Conservation (phyloP, 352 stramenopile genomes). For the Aphanomyces invadans region DNA sequence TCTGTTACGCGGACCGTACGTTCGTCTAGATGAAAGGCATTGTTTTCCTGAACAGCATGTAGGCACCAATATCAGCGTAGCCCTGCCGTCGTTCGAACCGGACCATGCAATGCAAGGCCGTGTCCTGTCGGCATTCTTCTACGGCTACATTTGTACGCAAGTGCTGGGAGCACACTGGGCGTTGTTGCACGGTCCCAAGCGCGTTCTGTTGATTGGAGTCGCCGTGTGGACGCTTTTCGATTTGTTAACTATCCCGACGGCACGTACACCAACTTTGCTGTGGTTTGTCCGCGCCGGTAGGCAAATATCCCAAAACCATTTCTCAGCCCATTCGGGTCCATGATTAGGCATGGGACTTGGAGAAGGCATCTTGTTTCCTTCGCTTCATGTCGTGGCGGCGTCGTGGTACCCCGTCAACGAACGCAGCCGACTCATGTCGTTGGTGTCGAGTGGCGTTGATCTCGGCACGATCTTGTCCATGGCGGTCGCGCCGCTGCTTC, state of each 20-base stretch:
- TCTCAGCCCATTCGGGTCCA: no score
- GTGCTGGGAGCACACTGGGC: constrained; percentile 69
- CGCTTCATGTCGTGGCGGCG: constrained; percentile 77
- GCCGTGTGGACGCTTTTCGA: constrained; percentile 75
- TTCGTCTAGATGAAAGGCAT: no score
- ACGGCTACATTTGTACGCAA: constrained; percentile 82
- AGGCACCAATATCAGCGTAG: constrained; percentile 85
- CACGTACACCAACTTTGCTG: neutral
- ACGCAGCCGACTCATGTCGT: constrained; percentile 66
- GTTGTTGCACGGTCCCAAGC: constrained; percentile 59
- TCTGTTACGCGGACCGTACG: constrained; percentile 81
- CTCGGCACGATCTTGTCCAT: constrained; percentile 75
- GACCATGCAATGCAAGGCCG: constrained; percentile 72
- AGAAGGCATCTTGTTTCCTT: constrained; percentile 81
- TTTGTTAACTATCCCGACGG: constrained; percentile 8
- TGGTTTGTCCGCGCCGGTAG: constrained; percentile 7
- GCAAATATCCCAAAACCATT: neutral
- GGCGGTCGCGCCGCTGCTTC: constrained; percentile 64
- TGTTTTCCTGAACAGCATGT: constrained; percentile 6
- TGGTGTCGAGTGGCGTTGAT: constrained; percentile 77
- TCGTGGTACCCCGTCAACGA: constrained; percentile 78
- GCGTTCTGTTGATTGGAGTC: constrained; percentile 63
- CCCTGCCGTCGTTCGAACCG: constrained; percentile 60
- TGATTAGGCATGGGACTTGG: constrained; percentile 78
- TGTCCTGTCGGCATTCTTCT: constrained; percentile 81